Evolutionary conservation across 768 basidiomycete species (phyloP), one percentile per base, ranked within the genome.

Genomic region (Lactifluus subvellereus): DNA sequence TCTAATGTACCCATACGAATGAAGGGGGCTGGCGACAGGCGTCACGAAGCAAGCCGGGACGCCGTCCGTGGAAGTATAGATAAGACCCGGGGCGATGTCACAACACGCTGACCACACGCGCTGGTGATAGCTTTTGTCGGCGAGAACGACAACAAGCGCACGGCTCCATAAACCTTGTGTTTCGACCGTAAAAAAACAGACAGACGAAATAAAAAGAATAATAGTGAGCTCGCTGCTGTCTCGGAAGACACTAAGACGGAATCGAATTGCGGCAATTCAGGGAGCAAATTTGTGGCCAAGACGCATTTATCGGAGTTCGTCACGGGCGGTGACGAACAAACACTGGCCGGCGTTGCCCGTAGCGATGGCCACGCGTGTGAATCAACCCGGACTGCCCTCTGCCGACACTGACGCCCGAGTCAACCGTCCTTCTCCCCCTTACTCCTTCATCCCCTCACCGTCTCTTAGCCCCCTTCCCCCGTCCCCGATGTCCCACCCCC

Each of bases 291-390:
- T 61, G 59, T 62, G 68, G 53, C 63, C 67, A 59, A 55, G 63
- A 69, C 65, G 64, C 59, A 63, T 60, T 66, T 71, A 68, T 71
- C 72, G 72, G 72, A 72, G 73, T 74, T 72, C 71, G 72, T 70
- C 70, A 73, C 71, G 73, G 69, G 71, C 72, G 69, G 72, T 72
- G 72, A 73, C 71, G 74, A 71, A 64, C 70, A 66, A 67, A 69
- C 67, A 71, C 61, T 69, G 65, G 69, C 69, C 73, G 69, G 71
- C 72, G 72, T 70, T 73, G 73, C 71, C 67, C 68, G 67, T 68
- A 66, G 69, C 70, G 65, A 69, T 69, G 67, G 64, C 71, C 73
- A 75, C 74, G 74, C 74, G 74, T 75, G 74, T 73, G 74, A 74
- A 74, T 66, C 68, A 69, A 71, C 70, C 71, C 71, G 69, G 71